A percentile compares a stretch with the other conserved stretches of the same genome.
phyloP scores from a whole-genome alignment of 2,329 filamentous ascomycete species.

The Apiospora malaysiana region DNA sequence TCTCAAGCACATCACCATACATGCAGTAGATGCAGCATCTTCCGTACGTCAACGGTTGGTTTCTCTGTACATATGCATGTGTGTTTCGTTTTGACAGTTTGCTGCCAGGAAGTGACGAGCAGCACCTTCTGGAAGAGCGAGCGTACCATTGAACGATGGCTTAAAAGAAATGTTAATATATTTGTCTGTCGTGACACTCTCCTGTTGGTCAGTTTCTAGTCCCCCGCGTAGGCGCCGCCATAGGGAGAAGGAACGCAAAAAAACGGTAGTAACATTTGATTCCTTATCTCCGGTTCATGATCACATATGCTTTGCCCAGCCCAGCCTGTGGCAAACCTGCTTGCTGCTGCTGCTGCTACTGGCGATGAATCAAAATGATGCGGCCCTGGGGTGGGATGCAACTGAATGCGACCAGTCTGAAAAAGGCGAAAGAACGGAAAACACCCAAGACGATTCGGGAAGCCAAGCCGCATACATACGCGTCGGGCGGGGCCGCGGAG shows the following conservation, averaged over 20 bases:
- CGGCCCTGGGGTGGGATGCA: not conserved
- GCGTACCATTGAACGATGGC: not conserved
- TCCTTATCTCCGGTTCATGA: not conserved
- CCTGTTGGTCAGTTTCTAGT: not conserved
- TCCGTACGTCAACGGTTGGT: not conserved
- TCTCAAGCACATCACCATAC: not conserved
- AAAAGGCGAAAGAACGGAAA: not conserved
- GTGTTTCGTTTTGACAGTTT: conserved; percentile 4
- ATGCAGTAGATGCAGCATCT: not conserved
- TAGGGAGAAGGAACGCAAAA: not conserved
- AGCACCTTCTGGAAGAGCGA: not conserved
- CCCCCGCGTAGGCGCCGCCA: not conserved
- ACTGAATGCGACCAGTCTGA: not conserved
- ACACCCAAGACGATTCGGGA: conserved; percentile 3
- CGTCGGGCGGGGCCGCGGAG: conserved; percentile 11
- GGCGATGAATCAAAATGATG: not conserved
- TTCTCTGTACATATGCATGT: not conserved
- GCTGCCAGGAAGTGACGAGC: not conserved
- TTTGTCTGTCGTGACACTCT: not conserved
- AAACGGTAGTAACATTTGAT: not conserved
- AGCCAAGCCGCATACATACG: conserved; percentile 3
- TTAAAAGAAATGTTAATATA: conserved; percentile 8
- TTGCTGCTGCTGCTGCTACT: not conserved
- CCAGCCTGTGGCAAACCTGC: no score
- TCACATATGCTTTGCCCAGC: not conserved